Evolutionary conservation across 164 flowering plant species (phyloP), one percentile per base, ranked within the genome.

Genomic region (Vitis vinifera): DNA sequence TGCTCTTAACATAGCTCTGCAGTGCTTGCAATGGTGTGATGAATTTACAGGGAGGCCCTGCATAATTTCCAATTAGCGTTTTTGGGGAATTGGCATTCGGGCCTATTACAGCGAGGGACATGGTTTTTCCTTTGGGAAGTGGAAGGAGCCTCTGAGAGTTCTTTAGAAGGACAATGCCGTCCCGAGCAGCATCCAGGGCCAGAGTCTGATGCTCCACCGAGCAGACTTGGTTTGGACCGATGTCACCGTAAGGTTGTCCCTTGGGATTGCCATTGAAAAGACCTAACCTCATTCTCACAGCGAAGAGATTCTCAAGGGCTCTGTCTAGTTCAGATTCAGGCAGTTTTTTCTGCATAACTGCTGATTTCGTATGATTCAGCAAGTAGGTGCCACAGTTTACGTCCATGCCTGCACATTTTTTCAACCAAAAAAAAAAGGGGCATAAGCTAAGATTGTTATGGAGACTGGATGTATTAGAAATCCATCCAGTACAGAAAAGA

Each of bases 261-360:
- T 11, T 60, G 16, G 95, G 95, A 70, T 85, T 71, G 3, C 97
- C 97, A 67, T 87, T 76, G 76, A 92, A 92, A 16, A 92, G 84
- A 16, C 97, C 98, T 59, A 94, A 73, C 60, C 97, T 84, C 84
- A 94, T 91, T 78, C 95, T 78, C 9, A 90, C 70, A 2, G 89
- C 69, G 80, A 94, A 92, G 59, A 92, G 91, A 71, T 91, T 89
- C 48, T 62, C 77, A 30, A 92, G 89, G 60, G 97, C 98, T 74
- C 94, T 77, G 83, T 94, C 80, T 48, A 94, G 77, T 57, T 87
- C 80, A 3, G 75, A 8, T 62, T 71, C 87, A 0, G 76, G 51
- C 10, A 86, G 62, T 72, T 89, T 91, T 68, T 76, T 80, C 76
- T 79, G 77, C 58, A 77, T 47, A 15, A 91, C 72, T 27, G 97